Conservation (phyloP, 2,329 filamentous ascomycete genomes). For the Botrytis elliptica region DNA sequence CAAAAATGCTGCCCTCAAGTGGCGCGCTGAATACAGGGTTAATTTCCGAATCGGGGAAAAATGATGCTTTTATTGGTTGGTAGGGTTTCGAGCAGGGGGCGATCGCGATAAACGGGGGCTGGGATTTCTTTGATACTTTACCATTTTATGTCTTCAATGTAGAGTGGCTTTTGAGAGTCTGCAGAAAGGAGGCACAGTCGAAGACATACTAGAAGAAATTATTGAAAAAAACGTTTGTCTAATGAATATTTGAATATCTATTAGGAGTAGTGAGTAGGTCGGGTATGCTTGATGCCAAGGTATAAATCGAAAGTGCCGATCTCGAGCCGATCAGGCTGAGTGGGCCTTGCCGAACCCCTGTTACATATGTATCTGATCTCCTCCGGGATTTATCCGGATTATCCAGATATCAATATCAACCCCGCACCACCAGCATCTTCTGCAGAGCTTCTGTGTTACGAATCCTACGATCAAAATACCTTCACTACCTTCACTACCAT, state of each 20-base stretch:
- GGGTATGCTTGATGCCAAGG: background rate
- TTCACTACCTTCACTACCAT: background rate
- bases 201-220: background rate
- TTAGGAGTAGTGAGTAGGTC: background rate
- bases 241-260: background rate
- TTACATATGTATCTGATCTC: background rate
- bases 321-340: background rate
- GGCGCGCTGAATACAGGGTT: conserved; percentile 20
- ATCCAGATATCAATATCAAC: background rate
- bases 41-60: conserved; percentile 18
- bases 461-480: background rate
- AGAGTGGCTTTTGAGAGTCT: background rate
- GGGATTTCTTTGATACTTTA: background rate
- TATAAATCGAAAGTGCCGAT: background rate
- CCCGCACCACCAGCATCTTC: background rate
- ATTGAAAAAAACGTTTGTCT: background rate
- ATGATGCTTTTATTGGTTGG: conserved; percentile 13
- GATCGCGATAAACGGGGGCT: background rate
- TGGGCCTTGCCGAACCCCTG: background rate
- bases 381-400: background rate
- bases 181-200: too few relatives aligned
- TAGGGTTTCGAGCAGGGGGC: background rate
- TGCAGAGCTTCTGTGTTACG: background rate
- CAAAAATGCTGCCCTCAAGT: background rate
- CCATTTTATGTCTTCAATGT: too few relatives aligned